Base-by-base conservation (phyloP, 352 stramenopile species). In the Phytopythium delawarense region DNA sequence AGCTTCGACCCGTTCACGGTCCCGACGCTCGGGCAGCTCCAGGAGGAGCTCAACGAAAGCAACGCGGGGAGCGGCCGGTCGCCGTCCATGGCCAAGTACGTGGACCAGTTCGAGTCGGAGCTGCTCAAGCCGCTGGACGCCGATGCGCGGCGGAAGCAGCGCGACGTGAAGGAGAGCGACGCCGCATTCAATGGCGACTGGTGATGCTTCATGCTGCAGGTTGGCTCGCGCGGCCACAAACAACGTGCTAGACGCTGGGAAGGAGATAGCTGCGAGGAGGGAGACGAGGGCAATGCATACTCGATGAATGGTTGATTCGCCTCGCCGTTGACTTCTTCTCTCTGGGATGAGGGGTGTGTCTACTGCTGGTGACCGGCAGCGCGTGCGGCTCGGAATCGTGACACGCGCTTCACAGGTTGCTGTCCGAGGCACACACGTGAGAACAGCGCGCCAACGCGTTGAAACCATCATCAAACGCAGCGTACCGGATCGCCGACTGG, bases 1-100 rank as follows among this genome's bases (percentile, higher is more conserved):
- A 67, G 65, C 2, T 98, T 97, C 50, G 78, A 98, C 55, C 90
- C 89, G 9, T 89, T 94, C 63, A 75, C 62, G 7, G 91, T 96
- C n/a, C 91, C 91, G 25, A 96, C 87, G 23, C 71, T 96, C 28
- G 84, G 79, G 3, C 78, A 92, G 59, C 64, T 96, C 23, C 75
- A 93, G 64, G 81, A 92, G 42, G 84, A 96, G 50, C 87, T 96
- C 34, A 88, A 96, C 66, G 76, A 85, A 6, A 74, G 79, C 45
- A 70, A 69, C 40, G 46, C 11, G 74, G 72, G 72, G 23, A 65
- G 67, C 23, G 72, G 78, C 2, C 32, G 34, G 20, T 66, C 69
- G 37, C 89, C 81, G 16, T 91, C 78, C 40, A 91, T 94, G 79
- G 81, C 83, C 16, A 62, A 76, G 58, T 91, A 92, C 40, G 81